Conservation (phyloP, 306 rosid genomes). For the Gastrolobium bilobum region DNA sequence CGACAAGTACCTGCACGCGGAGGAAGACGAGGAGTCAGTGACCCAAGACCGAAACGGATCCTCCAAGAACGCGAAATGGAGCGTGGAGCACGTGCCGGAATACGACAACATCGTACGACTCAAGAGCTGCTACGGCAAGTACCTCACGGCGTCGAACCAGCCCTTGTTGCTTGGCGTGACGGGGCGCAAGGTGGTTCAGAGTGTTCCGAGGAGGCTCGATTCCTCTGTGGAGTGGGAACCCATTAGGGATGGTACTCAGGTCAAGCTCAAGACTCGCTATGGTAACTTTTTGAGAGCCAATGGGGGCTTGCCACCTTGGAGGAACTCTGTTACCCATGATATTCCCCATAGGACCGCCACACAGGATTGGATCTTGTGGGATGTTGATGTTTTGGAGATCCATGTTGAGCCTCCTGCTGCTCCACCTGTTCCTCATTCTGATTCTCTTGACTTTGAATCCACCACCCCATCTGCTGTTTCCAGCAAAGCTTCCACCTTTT, state of each 20-base stretch:
- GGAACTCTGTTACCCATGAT: conserved; percentile 90
- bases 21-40: conserved; percentile 81
- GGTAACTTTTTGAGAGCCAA: conserved; percentile 86
- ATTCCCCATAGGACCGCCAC: conserved; percentile 76
- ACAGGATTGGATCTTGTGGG: conserved; percentile 91
- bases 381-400: conserved; percentile 77
- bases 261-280: conserved; percentile 73
- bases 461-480: conserved; percentile 65
- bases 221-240: conserved; percentile 95
- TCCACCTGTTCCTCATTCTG: conserved; percentile 66
- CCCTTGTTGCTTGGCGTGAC: conserved; percentile 84
- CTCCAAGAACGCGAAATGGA: conserved; percentile 68
- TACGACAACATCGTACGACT: conserved; percentile 68
- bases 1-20: conserved; percentile 81
- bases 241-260: conserved; percentile 61
- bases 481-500: conserved; percentile 45
- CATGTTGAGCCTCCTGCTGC: conserved; percentile 55
- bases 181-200: conserved; percentile 78
- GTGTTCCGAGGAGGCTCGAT: conserved; percentile 66
- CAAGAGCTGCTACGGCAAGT: conserved; percentile 78
- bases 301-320: conserved; percentile 90
- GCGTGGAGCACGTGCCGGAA: conserved; percentile 62
- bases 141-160: conserved; percentile 77
- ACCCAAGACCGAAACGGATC: conserved; percentile 77
- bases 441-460: conserved; percentile 70